Percentiles rank a stretch among this genome's conserved stretches.
These are phyloP conservation scores for Umbelopsis sp. DNA, from an alignment of 192 early-diverging fungal genomes.

Conservation along the genomic window DNA sequence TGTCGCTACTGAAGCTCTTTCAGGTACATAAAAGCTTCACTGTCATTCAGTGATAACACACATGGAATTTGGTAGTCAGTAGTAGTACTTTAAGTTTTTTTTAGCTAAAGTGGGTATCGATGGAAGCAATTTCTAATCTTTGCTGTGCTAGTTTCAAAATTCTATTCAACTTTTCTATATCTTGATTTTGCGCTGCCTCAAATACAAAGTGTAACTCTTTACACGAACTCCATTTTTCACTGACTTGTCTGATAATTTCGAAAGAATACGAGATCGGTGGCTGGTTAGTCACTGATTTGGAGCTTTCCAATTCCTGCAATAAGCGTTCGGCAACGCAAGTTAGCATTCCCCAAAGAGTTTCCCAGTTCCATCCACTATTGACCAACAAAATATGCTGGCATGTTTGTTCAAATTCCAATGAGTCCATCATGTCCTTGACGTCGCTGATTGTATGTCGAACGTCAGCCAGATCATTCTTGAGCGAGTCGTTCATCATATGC, in stretches of 20 bases:
- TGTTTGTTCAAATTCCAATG: slow-evolving; percentile 45
- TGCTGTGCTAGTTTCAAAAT: background rate
- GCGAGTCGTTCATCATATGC: slow-evolving; percentile 42
- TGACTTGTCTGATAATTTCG: background rate
- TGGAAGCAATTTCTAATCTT: background rate
- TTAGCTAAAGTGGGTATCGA: too few species aligned
- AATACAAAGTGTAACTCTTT: background rate
- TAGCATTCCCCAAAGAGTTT: slow-evolving; percentile 41
- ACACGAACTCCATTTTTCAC: background rate
- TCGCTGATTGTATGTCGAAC: slow-evolving; percentile 60
- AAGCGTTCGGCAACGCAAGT: slow-evolving; percentile 7
- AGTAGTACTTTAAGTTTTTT: too few species aligned
- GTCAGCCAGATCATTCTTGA: slow-evolving; percentile 49
- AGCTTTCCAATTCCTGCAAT: background rate
- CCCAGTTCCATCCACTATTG: slow-evolving; percentile 60
- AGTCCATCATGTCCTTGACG: slow-evolving; percentile 47
- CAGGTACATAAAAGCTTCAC: too few species aligned
- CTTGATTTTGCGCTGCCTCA: background rate
- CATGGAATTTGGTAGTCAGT: too few species aligned
- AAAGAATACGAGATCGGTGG: background rate
- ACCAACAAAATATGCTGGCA: slow-evolving; percentile 50
- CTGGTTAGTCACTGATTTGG: background rate
- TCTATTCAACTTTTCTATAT: background rate
- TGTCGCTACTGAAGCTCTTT: too few species aligned
- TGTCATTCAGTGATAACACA: too few species aligned